Conservation (phyloP, 768 basidiomycete species). For the Pisolithus albus region DNA sequence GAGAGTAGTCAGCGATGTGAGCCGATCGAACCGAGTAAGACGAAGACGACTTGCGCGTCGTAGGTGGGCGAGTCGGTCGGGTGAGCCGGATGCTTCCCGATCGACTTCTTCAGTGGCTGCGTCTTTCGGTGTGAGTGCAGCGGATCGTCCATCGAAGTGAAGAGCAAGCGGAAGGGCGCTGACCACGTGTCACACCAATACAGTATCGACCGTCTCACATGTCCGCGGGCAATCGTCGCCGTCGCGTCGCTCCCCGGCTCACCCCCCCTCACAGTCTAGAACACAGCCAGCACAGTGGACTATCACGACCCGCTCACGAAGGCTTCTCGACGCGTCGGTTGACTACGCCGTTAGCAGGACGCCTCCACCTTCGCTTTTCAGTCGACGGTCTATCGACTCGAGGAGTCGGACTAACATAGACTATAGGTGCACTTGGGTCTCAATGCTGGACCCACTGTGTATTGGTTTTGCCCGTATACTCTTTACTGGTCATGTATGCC, state of each 20-base stretch:
- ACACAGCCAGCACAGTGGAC: too few relatives aligned
- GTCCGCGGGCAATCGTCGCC: background rate
- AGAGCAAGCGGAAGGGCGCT: too few relatives aligned
- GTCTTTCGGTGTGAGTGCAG: constrained; percentile 29
- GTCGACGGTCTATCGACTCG: constrained; percentile 51
- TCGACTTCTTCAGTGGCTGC: constrained; percentile 50
- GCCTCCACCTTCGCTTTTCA: constrained; percentile 58
- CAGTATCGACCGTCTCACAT: too few relatives aligned
- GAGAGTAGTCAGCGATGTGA: constrained; percentile 8
- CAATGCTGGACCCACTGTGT: constrained; percentile 59
- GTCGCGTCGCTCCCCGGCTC: too few relatives aligned
- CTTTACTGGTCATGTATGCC: constrained; percentile 1
- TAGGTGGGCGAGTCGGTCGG: constrained; percentile 67
- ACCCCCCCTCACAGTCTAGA: too few relatives aligned
- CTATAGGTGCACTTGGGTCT: constrained; percentile 76
- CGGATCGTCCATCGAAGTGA: constrained; percentile 19
- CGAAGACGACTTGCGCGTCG: constrained; percentile 47
- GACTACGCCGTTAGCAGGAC: constrained; percentile 49
- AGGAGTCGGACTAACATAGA: constrained; percentile 1
- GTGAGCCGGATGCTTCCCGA: constrained; percentile 49
- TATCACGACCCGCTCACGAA: too few relatives aligned
- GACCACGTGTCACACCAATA: too few relatives aligned
- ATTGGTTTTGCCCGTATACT: background rate
- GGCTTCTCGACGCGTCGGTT: too few relatives aligned
- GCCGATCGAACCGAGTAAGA: constrained; percentile 5